These are phyloP conservation scores for Sporisorium sorghi DNA, from an alignment of 1,284 basidiomycete genomes.

Conservation along the genomic window DNA sequence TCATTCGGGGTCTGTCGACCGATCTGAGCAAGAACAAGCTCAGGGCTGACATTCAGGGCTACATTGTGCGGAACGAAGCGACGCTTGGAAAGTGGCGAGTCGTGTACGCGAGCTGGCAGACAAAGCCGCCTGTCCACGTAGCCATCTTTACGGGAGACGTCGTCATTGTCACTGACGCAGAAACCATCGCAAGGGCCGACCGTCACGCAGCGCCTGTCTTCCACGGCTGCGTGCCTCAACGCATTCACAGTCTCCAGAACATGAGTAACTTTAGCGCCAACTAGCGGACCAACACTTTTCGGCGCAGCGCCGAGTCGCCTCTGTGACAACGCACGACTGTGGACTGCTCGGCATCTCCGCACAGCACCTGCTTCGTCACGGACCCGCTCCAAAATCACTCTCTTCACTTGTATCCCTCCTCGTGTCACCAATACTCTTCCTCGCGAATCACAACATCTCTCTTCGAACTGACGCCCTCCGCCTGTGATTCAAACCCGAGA, in stretches of 20 bases:
- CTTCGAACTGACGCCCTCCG: too few relatives aligned
- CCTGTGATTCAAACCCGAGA: too few relatives aligned
- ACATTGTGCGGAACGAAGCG: not conserved
- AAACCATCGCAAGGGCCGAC: not conserved
- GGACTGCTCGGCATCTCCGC: too few relatives aligned
- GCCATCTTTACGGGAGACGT: conserved; percentile 4
- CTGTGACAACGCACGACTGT: too few relatives aligned
- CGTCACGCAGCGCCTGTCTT: not conserved
- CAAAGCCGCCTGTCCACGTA: not conserved
- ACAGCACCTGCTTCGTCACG: too few relatives aligned
- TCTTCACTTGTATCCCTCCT: too few relatives aligned
- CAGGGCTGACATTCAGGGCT: conserved; percentile 7
- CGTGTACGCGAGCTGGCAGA: conserved; percentile 1
- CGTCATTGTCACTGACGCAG: conserved; percentile 9
- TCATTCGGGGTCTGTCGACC: not conserved
- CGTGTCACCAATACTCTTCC: too few relatives aligned
- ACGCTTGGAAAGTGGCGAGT: conserved; percentile 7
- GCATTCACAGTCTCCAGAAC: not conserved
- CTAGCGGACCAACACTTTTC: not conserved
- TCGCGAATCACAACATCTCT: too few relatives aligned
- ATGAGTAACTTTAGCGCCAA: not conserved
- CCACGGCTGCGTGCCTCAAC: conserved; percentile 3
- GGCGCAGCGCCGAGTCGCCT: too few relatives aligned
- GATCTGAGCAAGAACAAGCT: not conserved
- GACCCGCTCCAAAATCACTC: too few relatives aligned